Conservation (phyloP, 768 basidiomycete species). For the Mycena filopes region DNA sequence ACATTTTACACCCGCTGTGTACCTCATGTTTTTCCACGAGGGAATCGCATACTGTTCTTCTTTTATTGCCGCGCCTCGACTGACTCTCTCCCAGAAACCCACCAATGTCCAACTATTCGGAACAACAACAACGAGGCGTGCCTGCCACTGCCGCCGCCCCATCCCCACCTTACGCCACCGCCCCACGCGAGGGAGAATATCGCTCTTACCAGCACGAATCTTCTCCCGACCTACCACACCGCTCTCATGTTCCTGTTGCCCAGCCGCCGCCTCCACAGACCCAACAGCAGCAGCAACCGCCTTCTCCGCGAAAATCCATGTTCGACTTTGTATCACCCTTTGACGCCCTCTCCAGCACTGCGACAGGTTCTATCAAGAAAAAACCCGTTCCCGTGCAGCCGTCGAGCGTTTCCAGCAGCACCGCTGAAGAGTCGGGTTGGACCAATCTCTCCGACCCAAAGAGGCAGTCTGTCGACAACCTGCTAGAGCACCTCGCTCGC, state of each 20-base stretch:
- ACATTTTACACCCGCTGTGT: constrained; percentile 31
- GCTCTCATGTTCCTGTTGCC: constrained; percentile 44
- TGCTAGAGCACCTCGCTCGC: constrained; percentile 78
- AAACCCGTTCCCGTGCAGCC: constrained; percentile 69
- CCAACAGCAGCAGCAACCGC: constrained; percentile 63
- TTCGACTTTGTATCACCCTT: constrained; percentile 90
- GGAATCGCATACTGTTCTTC: constrained; percentile 40
- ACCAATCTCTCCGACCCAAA: constrained; percentile 68
- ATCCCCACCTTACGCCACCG: constrained; percentile 59
- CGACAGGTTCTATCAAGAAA: constrained; percentile 66
- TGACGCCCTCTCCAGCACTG: constrained; percentile 74
- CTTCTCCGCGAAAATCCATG: constrained; percentile 82
- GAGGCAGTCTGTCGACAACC: constrained; percentile 85
- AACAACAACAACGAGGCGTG: constrained; percentile 54
- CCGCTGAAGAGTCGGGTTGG: constrained; percentile 73
- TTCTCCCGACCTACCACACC: constrained; percentile 52
- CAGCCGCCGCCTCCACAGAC: constrained; percentile 51
- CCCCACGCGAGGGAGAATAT: constrained; percentile 60
- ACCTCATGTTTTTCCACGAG: constrained; percentile 42
- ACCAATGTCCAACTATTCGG: constrained; percentile 62
- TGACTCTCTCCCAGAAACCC: constrained; percentile 49
- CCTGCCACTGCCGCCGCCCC: constrained; percentile 48
- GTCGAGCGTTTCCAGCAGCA: constrained; percentile 53
- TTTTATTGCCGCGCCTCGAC: constrained; percentile 36
- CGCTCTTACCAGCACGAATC: constrained; percentile 57